Conservation (phyloP, 176 grass and related monocot species). For the Oryza rufipogon region DNA sequence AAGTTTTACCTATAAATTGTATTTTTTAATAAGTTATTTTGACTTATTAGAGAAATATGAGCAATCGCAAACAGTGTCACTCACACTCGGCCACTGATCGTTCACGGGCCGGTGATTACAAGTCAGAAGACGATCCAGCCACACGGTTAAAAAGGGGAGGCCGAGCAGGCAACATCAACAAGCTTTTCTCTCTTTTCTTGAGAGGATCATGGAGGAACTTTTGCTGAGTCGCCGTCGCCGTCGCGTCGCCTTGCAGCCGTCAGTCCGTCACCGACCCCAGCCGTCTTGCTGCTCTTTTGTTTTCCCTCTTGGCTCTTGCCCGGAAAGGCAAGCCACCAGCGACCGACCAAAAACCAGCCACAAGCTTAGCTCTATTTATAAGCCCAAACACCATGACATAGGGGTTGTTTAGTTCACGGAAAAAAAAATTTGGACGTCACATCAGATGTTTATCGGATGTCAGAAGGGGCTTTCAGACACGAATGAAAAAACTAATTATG, state of each 20-base stretch:
- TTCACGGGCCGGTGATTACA: not conserved
- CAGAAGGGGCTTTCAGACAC: too few species aligned
- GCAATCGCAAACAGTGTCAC: not conserved
- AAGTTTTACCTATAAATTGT: too few species aligned
- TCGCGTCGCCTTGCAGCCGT: slow-evolving; percentile 8
- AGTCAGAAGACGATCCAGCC: not conserved
- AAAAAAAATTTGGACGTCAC: too few species aligned
- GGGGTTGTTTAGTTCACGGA: too few species aligned
- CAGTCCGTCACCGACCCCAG: not conserved
- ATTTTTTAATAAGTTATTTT: too few species aligned
- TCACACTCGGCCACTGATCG: not conserved
- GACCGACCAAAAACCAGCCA: not conserved
- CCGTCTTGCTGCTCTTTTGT: not conserved
- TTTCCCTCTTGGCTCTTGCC: slow-evolving; percentile 34
- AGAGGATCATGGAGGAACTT: not conserved
- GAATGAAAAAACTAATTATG: too few species aligned
- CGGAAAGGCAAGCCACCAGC: not conserved
- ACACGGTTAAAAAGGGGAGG: not conserved
- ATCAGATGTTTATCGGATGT: too few species aligned
- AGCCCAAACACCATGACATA: too few species aligned
- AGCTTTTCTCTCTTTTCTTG: not conserved
- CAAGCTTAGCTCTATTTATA: not conserved
- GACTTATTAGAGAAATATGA: too few species aligned
- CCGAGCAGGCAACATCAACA: not conserved
- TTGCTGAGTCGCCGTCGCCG: not conserved